Percentiles rank a stretch among this genome's conserved stretches.
phyloP scores from a whole-genome alignment of 1,139 yeast species.

The Debaryomycetaceae sp. region DNA sequence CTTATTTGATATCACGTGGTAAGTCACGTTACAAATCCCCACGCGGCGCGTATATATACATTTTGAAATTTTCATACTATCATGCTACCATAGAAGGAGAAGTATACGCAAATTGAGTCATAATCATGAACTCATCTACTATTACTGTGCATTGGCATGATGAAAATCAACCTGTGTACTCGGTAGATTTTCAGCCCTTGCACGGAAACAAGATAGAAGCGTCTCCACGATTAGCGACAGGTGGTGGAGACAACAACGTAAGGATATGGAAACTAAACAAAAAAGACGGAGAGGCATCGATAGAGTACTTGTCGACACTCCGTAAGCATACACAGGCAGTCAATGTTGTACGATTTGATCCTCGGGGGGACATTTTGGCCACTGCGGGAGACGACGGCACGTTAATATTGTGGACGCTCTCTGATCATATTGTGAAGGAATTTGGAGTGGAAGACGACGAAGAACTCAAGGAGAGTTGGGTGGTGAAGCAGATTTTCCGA shows the following conservation, averaged over 20 bases:
- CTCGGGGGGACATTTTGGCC: conserved; percentile 65
- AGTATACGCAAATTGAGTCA: too few relatives aligned
- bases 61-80: neutral
- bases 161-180: conserved; percentile 77
- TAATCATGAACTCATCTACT: conserved; percentile 63
- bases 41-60: neutral
- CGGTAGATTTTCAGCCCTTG: conserved; percentile 71
- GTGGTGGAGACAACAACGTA: conserved; percentile 92
- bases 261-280: conserved; percentile 53
- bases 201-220: conserved; percentile 14
- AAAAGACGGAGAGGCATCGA: conserved; percentile 4
- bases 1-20: neutral
- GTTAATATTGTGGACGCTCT: conserved; percentile 70
- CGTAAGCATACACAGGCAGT: conserved; percentile 93
- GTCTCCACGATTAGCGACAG: conserved; percentile 66
- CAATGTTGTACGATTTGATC: conserved; percentile 80
- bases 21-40: neutral
- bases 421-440: conserved; percentile 52
- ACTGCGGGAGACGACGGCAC: conserved; percentile 96
- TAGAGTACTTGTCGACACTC: conserved; percentile 72
- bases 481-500: conserved; percentile 50
- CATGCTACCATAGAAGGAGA: too few relatives aligned
- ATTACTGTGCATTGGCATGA: conserved; percentile 81
- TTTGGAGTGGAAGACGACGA: conserved; percentile 54
- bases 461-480: conserved; percentile 74